phyloP scores from a whole-genome alignment of 2,329 filamentous ascomycete species.

The Claviceps quebecensis region DNA sequence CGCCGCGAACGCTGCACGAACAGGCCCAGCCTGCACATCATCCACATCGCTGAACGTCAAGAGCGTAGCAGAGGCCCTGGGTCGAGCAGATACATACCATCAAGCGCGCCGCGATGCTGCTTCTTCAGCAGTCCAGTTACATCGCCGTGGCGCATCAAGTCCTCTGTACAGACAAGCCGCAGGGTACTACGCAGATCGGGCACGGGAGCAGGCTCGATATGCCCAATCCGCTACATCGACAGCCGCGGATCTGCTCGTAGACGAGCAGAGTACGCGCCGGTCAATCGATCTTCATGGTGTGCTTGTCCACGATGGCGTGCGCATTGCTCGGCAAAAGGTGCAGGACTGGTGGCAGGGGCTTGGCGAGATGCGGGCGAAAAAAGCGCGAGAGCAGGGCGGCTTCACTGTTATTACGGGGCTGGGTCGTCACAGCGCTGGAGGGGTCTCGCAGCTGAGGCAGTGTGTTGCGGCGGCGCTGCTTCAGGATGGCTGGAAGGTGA shows the following conservation, averaged over 20 bases:
- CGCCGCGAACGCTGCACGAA: not conserved
- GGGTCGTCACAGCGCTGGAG: slow-evolving; percentile 65
- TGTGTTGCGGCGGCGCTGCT: slow-evolving; percentile 65
- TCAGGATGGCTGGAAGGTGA: slow-evolving; percentile 70
- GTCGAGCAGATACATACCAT: slow-evolving; percentile 15
- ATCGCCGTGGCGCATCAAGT: slow-evolving; percentile 46
- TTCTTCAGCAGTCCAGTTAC: slow-evolving; percentile 26
- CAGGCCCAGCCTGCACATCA: not conserved
- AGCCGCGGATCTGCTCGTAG: slow-evolving; percentile 57
- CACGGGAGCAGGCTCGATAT: slow-evolving; percentile 45
- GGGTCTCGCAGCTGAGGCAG: slow-evolving; percentile 61
- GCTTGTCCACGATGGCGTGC: slow-evolving; percentile 63
- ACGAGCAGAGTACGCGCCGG: slow-evolving; percentile 44
- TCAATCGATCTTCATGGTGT: slow-evolving; percentile 74
- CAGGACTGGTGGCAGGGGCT: slow-evolving; percentile 62
- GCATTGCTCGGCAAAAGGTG: slow-evolving; percentile 57
- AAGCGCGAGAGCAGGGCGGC: slow-evolving; percentile 30
- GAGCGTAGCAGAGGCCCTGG: slow-evolving; percentile 16
- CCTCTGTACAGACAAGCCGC: slow-evolving; percentile 63
- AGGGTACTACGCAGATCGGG: slow-evolving; percentile 59
- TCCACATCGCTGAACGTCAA: not conserved
- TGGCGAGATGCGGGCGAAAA: slow-evolving; percentile 46
- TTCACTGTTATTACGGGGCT: slow-evolving; percentile 71
- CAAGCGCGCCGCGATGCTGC: slow-evolving; percentile 19
- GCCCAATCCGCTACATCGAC: slow-evolving; percentile 46